Conservation (phyloP, 129 eudicot genomes). For the Flaveria robusta region DNA sequence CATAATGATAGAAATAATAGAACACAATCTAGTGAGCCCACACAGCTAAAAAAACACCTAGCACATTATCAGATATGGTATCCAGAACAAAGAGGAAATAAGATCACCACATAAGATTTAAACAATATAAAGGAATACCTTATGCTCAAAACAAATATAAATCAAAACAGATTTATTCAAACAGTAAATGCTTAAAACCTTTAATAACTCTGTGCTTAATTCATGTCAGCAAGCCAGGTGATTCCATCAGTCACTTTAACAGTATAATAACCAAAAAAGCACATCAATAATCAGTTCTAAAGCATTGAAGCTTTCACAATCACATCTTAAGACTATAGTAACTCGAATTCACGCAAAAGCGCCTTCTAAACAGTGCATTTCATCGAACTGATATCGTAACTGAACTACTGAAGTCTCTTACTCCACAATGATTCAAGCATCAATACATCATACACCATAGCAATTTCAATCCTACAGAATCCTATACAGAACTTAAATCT, state of each 20-base stretch:
- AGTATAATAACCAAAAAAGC: background rate
- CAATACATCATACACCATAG: too few species aligned
- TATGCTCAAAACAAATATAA: background rate
- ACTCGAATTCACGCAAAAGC: background rate
- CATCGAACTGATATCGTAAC: background rate
- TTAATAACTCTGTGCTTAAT: background rate
- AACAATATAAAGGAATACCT: constrained; percentile 2
- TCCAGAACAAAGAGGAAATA: background rate
- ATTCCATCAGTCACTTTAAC: background rate
- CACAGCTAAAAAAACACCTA: constrained; percentile 2
- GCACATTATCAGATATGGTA: background rate
- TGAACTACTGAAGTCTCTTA: too few species aligned
- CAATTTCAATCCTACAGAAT: background rate
- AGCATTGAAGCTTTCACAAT: background rate
- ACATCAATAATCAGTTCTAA: background rate
- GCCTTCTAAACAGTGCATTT: background rate
- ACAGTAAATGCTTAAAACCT: background rate
- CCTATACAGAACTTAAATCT: background rate
- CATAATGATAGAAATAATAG: background rate
- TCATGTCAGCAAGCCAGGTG: constrained; percentile 15
- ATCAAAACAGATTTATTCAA: constrained; percentile 7
- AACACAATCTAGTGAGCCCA: constrained; percentile 17
- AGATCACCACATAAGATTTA: background rate
- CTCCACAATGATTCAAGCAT: background rate
- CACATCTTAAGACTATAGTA: background rate